A percentile compares a stretch with the other conserved stretches of the same genome.
These are phyloP conservation scores for Leishmania major DNA, from an alignment of 208 protist genomes.

Conservation along the genomic window DNA sequence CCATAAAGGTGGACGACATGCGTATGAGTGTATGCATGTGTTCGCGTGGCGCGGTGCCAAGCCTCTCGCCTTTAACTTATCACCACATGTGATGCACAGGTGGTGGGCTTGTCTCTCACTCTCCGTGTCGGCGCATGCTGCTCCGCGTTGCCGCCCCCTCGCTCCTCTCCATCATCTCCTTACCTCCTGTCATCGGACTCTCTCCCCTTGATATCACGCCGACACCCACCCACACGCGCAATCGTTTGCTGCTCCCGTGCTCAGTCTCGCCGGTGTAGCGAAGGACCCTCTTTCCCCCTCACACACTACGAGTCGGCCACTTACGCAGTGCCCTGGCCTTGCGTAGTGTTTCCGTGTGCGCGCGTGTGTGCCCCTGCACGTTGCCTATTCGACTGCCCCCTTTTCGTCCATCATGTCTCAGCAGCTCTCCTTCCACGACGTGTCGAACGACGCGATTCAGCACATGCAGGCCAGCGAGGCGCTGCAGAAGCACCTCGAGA, in stretches of 20 bases:
- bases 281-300: neutral
- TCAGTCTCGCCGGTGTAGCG: neutral
- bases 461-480: constrained; percentile 84
- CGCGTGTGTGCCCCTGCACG: neutral
- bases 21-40: neutral
- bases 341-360: neutral
- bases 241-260: neutral
- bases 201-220: neutral
- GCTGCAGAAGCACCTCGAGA: constrained; percentile 86
- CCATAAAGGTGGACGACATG: neutral
- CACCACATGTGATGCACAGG: neutral
- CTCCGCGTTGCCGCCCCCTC: neutral
- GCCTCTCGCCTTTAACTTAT: neutral
- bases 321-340: neutral
- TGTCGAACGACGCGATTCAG: constrained; percentile 75
- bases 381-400: neutral
- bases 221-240: neutral
- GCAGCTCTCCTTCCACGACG: constrained; percentile 74
- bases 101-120: neutral
- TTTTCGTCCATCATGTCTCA: constrained; percentile 39
- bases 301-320: neutral
- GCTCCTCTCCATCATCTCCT: neutral
- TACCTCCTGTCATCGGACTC: neutral
- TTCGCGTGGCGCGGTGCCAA: neutral
- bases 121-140: neutral